phyloP scores from a whole-genome alignment of 2,329 filamentous ascomycete genomes.

The Aschersonia sp. region DNA sequence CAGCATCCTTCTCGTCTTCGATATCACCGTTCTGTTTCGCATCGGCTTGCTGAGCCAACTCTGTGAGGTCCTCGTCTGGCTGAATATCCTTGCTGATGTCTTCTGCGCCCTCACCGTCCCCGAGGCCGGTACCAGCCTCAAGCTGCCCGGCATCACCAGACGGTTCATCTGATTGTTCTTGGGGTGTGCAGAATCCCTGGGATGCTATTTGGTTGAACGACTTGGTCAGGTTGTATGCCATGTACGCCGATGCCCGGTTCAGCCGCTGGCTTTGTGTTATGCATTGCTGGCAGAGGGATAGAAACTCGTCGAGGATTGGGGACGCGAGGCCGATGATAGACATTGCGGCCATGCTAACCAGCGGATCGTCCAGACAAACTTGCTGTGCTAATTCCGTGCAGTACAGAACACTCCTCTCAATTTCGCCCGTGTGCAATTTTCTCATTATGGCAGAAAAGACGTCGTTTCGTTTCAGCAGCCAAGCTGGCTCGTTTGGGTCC shows the following conservation, averaged over 20 bases:
- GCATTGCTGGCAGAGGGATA: conserved; percentile 41
- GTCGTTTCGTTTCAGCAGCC: conserved; percentile 29
- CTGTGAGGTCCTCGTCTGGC: conserved; percentile 83
- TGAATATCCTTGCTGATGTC: conserved; percentile 97
- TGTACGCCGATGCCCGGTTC: conserved; percentile 57
- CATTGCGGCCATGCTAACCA: conserved; percentile 15
- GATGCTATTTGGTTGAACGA: conserved; percentile 66
- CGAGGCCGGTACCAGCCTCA: conserved; percentile 83
- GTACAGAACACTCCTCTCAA: conserved; percentile 27
- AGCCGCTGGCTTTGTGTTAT: conserved; percentile 45
- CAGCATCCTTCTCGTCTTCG: conserved; percentile 69
- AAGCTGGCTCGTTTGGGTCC: conserved; percentile 20
- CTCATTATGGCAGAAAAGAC: conserved; percentile 37
- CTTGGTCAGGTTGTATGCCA: conserved; percentile 62
- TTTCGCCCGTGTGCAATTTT: conserved; percentile 42
- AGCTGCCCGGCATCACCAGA: conserved; percentile 62
- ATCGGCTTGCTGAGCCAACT: conserved; percentile 76
- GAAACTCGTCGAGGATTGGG: conserved; percentile 67
- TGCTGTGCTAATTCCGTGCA: conserved; percentile 22
- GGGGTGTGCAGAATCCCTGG: conserved; percentile 83
- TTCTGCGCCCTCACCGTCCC: conserved; percentile 87
- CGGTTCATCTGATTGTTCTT: conserved; percentile 62
- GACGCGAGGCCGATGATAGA: conserved; percentile 20
- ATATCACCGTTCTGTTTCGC: conserved; percentile 51
- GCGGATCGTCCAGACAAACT: conserved; percentile 14